A percentile compares a stretch with the other conserved stretches of the same genome.
These are phyloP conservation scores for Boletus chippewaensis DNA, from an alignment of 1,284 basidiomycete genomes.

Conservation along the genomic window DNA sequence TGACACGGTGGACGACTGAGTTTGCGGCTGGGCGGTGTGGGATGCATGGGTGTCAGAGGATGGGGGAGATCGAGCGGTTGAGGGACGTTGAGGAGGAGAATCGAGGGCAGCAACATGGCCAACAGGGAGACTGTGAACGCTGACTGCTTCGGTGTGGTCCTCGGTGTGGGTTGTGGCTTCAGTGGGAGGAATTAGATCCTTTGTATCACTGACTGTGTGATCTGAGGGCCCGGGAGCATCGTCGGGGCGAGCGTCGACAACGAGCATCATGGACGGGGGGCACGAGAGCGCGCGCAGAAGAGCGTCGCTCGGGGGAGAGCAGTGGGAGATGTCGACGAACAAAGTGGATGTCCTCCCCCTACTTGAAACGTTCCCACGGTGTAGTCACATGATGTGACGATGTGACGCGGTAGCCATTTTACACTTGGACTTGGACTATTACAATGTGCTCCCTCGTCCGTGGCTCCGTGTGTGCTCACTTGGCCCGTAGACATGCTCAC, in stretches of 20 bases:
- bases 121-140: slow-evolving; percentile 52
- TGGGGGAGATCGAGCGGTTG: slow-evolving; percentile 25
- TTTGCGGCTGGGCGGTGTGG: slow-evolving; percentile 21
- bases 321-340: slow-evolving; percentile 6
- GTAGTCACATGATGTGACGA: slow-evolving; percentile 10
- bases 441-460: slow-evolving; percentile 2
- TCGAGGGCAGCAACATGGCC: slow-evolving; percentile 41
- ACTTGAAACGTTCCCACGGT: slow-evolving; percentile 13
- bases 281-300: neutral
- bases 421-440: too few species aligned
- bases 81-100: slow-evolving; percentile 21
- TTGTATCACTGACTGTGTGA: neutral
- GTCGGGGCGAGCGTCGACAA: neutral
- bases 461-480: neutral
- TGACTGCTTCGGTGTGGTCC: slow-evolving; percentile 40
- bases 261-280: neutral
- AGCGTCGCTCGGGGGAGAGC: neutral
- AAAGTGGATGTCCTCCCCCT: neutral
- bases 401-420: neutral
- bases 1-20: slow-evolving; percentile 14
- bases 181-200: neutral
- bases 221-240: slow-evolving; percentile 1
- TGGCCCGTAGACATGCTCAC: slow-evolving; percentile 17
- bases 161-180: slow-evolving; percentile 13
- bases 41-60: slow-evolving; percentile 22